Conservation (phyloP, 2,329 filamentous ascomycete species). For the Xylariaceae sp. region DNA sequence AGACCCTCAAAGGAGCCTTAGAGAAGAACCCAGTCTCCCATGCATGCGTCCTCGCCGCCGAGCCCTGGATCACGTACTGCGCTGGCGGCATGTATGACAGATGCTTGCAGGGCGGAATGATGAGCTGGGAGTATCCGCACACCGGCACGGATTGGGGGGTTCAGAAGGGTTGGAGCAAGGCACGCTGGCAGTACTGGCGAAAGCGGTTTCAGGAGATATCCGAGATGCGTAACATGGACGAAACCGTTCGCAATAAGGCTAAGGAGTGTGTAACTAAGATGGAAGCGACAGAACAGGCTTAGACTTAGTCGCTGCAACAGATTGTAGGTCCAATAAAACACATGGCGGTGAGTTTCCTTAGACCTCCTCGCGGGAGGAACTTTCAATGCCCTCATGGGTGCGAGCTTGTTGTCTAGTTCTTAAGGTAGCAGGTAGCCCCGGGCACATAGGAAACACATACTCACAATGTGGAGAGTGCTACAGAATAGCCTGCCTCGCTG, state of each 20-base stretch:
- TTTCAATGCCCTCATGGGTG: too few relatives aligned
- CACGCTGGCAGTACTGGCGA: slow-evolving; percentile 17
- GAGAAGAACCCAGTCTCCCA: slow-evolving; percentile 8
- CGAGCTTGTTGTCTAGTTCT: too few relatives aligned
- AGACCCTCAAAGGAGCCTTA: slow-evolving; percentile 10
- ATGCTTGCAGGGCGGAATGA: slow-evolving; percentile 9
- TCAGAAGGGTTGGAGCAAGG: slow-evolving; percentile 16
- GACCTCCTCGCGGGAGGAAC: too few relatives aligned
- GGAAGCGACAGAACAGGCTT: neutral
- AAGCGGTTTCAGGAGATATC: slow-evolving; percentile 15
- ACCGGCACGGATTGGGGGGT: slow-evolving; percentile 11
- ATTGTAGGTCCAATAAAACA: too few relatives aligned
- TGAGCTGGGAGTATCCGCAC: slow-evolving; percentile 18
- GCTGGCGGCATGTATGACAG: slow-evolving; percentile 13
- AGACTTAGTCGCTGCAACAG: too few relatives aligned
- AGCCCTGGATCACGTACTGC: slow-evolving; percentile 17
- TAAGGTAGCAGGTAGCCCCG: too few relatives aligned
- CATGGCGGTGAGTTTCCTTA: too few relatives aligned
- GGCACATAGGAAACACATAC: too few relatives aligned
- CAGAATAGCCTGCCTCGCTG: too few relatives aligned
- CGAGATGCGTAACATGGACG: neutral
- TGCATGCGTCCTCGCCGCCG: slow-evolving; percentile 9
- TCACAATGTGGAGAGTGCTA: too few relatives aligned
- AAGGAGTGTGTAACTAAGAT: neutral
- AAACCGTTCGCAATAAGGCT: neutral